A percentile compares a stretch with the other conserved stretches of the same genome.
phyloP scores from a whole-genome alignment of 2,329 filamentous ascomycete species.

The Pseudocercospora pini-densiflorae region DNA sequence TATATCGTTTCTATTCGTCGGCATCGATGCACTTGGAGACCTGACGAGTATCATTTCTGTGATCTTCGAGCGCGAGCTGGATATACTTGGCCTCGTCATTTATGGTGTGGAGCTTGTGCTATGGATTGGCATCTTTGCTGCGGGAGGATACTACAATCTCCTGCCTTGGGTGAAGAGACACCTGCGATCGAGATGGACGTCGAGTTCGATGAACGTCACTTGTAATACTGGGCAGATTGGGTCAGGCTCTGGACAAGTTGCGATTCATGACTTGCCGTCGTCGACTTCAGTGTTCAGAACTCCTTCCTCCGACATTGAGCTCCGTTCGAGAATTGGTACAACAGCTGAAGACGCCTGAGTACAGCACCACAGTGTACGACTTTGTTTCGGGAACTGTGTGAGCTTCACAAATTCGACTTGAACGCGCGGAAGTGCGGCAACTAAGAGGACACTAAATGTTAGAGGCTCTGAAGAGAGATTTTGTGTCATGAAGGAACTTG shows the following conservation, averaged over 20 bases:
- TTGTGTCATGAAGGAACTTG: too few relatives aligned
- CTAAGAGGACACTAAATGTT: too few relatives aligned
- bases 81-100: conserved; percentile 67
- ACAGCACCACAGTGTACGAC: neutral
- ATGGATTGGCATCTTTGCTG: conserved; percentile 70
- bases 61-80: conserved; percentile 62
- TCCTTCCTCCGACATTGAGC: conserved; percentile 48
- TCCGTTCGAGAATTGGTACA: conserved; percentile 27
- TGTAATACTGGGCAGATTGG: neutral
- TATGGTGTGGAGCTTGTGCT: conserved; percentile 69
- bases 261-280: conserved; percentile 58
- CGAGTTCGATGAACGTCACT: neutral
- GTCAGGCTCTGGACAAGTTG: conserved; percentile 32
- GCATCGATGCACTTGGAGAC: conserved; percentile 71
- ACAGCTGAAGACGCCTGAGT: conserved; percentile 7
- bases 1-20: conserved; percentile 74
- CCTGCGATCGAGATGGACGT: conserved; percentile 25
- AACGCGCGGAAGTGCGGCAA: too few relatives aligned
- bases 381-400: neutral
- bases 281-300: conserved; percentile 69
- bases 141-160: conserved; percentile 68
- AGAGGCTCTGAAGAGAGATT: too few relatives aligned
- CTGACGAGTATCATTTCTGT: conserved; percentile 69
- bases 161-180: conserved; percentile 59
- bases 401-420: too few relatives aligned